Conservation (phyloP, 129 eudicot species). For the Flaveria bidentis region DNA sequence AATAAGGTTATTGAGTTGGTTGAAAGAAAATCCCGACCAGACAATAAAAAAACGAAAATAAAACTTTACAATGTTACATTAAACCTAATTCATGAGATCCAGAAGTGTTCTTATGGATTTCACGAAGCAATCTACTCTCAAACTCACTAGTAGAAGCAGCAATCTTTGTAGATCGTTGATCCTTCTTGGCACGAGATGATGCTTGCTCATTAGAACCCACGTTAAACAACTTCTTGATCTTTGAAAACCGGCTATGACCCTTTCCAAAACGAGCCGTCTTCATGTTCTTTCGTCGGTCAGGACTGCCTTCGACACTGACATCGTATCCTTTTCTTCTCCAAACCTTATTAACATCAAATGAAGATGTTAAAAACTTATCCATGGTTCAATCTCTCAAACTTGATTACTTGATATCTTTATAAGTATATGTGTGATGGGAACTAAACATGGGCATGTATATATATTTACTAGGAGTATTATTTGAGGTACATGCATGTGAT, state of each 20-base stretch:
- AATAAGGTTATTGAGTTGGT: no score
- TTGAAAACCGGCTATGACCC: conserved; percentile 28
- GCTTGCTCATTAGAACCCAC: conserved; percentile 21
- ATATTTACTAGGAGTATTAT: conserved; percentile 6
- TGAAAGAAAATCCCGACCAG: no score
- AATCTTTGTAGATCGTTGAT: conserved; percentile 21
- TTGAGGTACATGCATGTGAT: conserved; percentile 29
- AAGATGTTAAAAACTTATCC: conserved; percentile 27
- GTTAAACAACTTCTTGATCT: conserved; percentile 38
- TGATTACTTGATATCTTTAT: not conserved
- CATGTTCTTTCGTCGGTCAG: conserved; percentile 36
- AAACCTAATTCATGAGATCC: conserved; percentile 33
- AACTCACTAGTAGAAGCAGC: conserved; percentile 35
- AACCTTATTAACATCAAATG: conserved; percentile 41
- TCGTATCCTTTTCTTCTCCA: conserved; percentile 34
- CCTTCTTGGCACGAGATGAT: conserved; percentile 29
- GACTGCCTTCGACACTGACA: conserved; percentile 18
- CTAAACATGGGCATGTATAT: not conserved
- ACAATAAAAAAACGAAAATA: no score
- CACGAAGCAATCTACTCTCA: conserved; percentile 33
- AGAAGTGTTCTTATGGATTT: conserved; percentile 33
- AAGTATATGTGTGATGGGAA: conserved; percentile 7
- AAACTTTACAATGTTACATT: no score
- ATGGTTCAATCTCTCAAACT: not conserved
- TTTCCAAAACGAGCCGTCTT: conserved; percentile 34